Evolutionary conservation across 805 yeast species (phyloP).

Genomic region (Candida broadrunensis): DNA sequence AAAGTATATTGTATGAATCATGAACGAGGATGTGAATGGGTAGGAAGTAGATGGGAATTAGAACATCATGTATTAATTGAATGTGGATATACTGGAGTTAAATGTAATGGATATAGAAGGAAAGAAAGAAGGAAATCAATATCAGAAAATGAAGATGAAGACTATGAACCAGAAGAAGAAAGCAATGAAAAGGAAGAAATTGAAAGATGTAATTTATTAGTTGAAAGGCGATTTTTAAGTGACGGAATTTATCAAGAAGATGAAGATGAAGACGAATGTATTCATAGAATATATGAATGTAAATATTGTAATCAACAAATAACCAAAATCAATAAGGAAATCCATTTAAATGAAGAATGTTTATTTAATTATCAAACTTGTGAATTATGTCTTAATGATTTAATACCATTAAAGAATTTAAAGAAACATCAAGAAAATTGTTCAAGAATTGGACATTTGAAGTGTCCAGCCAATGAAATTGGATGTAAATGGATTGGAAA

Average conservation of each 20-base stretch:
- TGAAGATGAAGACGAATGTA: conserved; percentile 23
- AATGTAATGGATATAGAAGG: conserved; percentile 23
- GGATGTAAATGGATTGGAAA: conserved; percentile 51
- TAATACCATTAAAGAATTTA: conserved; percentile 35
- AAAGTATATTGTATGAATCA: conserved; percentile 52
- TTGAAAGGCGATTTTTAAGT: conserved; percentile 19
- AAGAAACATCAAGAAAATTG: conserved; percentile 43
- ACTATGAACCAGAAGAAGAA: conserved; percentile 6
- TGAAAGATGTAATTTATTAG: conserved; percentile 10
- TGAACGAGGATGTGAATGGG: conserved; percentile 54
- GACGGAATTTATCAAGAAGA: not conserved
- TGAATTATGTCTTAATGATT: conserved; percentile 39
- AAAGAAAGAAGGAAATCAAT: conserved; percentile 6
- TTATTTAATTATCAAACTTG: conserved; percentile 38
- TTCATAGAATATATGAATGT: conserved; percentile 38
- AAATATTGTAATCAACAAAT: conserved; percentile 29
- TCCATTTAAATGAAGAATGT: conserved; percentile 41
- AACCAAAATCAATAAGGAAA: conserved; percentile 21
- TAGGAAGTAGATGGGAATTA: conserved; percentile 58
- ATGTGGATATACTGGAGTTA: conserved; percentile 36
- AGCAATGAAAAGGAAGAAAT: conserved; percentile 2
- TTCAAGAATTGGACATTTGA: conserved; percentile 31
- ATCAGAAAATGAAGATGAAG: conserved; percentile 6
- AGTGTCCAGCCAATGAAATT: conserved; percentile 45
- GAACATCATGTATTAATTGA: conserved; percentile 43